Percentiles rank a stretch among this genome's conserved stretches.
Conservation (phyloP, 768 basidiomycete genomes). For the Melanogaster broomeanus region DNA sequence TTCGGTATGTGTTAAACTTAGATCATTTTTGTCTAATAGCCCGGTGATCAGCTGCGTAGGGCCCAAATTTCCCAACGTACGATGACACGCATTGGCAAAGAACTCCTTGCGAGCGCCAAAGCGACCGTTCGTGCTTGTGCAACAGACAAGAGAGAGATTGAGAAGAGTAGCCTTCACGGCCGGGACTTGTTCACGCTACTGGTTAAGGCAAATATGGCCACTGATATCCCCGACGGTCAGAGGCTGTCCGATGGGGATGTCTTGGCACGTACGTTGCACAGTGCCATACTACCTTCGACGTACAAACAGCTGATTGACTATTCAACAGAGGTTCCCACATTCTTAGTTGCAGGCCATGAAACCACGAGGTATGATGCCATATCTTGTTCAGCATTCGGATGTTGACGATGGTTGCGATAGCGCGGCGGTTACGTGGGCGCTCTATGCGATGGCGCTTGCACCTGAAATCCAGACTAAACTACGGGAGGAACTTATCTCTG, state of each 20-base stretch:
- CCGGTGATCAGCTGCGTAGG: conserved; percentile 15
- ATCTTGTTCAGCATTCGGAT: too few relatives aligned
- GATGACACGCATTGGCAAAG: conserved; percentile 51
- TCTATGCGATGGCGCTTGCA: too few relatives aligned
- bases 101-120: conserved; percentile 51
- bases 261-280: conserved; percentile 42
- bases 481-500: too few relatives aligned
- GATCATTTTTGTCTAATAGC: conserved; percentile 19
- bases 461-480: too few relatives aligned
- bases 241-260: too few relatives aligned
- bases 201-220: too few relatives aligned
- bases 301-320: neutral
- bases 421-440: too few relatives aligned
- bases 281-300: neutral
- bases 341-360: conserved; percentile 58
- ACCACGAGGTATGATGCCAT: conserved; percentile 46
- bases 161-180: conserved; percentile 33
- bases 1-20: neutral
- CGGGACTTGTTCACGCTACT: conserved; percentile 60
- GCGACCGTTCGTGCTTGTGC: conserved; percentile 10
- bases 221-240: conserved; percentile 55
- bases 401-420: too few relatives aligned
- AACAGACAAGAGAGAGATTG: conserved; percentile 25
- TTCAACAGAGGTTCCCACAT: conserved; percentile 55
- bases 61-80: conserved; percentile 34